These are phyloP conservation scores for Ramalina intermedia DNA, from an alignment of 495 filamentous ascomycete species.

Conservation along the genomic window DNA sequence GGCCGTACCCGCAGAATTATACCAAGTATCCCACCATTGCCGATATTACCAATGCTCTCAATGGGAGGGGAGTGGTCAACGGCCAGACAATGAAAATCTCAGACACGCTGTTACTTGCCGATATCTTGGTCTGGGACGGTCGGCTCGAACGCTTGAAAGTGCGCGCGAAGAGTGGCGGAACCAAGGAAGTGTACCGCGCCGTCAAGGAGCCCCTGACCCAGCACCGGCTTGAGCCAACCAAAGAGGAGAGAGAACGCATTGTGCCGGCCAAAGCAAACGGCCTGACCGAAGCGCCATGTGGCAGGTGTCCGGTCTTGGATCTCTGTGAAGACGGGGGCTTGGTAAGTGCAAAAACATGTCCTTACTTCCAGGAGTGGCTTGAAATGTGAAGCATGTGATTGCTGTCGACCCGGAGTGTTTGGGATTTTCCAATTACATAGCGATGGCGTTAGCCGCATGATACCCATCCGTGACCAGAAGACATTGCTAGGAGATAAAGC, in stretches of 20 bases:
- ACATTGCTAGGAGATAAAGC: too few species aligned
- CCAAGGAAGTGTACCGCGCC: constrained; percentile 37
- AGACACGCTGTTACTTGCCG: constrained; percentile 66
- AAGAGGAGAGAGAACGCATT: constrained; percentile 23
- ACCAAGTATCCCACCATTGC: constrained; percentile 60
- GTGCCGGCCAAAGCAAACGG: constrained; percentile 38
- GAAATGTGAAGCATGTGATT: constrained; percentile 2
- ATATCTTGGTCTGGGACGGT: constrained; percentile 76
- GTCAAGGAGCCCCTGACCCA: constrained; percentile 26
- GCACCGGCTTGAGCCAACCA: constrained; percentile 15
- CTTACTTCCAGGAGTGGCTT: constrained; percentile 81
- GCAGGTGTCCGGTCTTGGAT: constrained; percentile 83
- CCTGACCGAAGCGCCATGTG: constrained; percentile 81
- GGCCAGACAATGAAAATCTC: constrained; percentile 32
- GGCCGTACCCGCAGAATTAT: constrained; percentile 58
- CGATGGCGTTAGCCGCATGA: too few species aligned
- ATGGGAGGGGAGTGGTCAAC: constrained; percentile 36
- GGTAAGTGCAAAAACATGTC: constrained; percentile 77
- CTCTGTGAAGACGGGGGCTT: constrained; percentile 78
- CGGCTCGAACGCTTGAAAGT: constrained; percentile 37
- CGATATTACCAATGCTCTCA: constrained; percentile 57
- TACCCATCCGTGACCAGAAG: too few species aligned
- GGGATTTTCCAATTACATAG: too few species aligned
- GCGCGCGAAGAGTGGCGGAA: not conserved
- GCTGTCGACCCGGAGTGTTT: too few species aligned